phyloP scores from a whole-genome alignment of 257 asterid species.

The Gentiana dahurica region DNA sequence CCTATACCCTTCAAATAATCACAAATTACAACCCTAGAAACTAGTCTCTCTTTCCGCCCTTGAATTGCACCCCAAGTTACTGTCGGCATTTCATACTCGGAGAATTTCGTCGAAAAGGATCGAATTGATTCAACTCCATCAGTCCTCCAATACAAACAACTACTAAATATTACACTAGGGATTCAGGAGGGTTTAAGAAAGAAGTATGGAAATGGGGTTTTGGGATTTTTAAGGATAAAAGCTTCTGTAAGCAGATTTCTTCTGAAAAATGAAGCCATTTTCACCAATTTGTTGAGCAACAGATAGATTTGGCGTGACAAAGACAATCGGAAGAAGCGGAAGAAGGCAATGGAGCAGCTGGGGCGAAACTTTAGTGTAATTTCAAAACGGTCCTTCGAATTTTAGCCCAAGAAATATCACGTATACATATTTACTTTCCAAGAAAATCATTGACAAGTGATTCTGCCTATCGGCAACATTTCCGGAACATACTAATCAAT shows the following conservation, averaged over 20 bases:
- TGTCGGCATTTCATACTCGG: conserved; percentile 86
- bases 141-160: not conserved
- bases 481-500: too few species aligned
- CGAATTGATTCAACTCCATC: conserved; percentile 5
- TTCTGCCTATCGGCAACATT: too few species aligned
- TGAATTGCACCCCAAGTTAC: conserved; percentile 73
- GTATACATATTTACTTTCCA: too few species aligned
- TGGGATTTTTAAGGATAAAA: conserved; percentile 12
- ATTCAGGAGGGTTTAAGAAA: conserved; percentile 44
- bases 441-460: too few species aligned
- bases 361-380: too few species aligned
- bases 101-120: conserved; percentile 47
- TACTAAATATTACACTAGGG: conserved; percentile 21
- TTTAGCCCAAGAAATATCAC: too few species aligned
- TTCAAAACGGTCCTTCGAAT: too few species aligned
- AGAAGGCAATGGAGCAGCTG: too few species aligned
- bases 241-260: conserved; percentile 24
- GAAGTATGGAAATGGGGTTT: conserved; percentile 7
- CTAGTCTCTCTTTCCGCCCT: conserved; percentile 53
- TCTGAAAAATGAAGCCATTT: conserved; percentile 39
- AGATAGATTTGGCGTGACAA: too few species aligned
- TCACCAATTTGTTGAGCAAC: not conserved
- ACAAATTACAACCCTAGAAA: conserved; percentile 70
- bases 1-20: conserved; percentile 81
- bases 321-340: too few species aligned